A percentile compares a stretch with the other conserved stretches of the same genome.
Conservation (phyloP, 345 rosid genomes). For the Durio zibethinus region DNA sequence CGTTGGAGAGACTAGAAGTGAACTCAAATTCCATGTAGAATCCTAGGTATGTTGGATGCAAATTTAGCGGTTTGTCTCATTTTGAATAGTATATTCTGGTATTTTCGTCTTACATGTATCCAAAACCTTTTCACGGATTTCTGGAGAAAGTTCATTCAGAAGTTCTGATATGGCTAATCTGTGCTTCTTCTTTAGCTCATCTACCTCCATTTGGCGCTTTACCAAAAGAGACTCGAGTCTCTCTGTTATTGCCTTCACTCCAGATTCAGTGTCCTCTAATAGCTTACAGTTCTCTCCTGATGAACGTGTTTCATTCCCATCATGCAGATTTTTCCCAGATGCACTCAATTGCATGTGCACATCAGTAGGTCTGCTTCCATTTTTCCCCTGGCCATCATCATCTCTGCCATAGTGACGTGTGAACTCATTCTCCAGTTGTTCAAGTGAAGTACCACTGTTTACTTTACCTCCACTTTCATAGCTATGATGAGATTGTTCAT, state of each 20-base stretch:
- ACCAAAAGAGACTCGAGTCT: slow-evolving; percentile 57
- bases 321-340: slow-evolving; percentile 6
- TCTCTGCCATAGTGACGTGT: slow-evolving; percentile 1
- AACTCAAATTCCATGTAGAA: neutral
- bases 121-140: slow-evolving; percentile 47
- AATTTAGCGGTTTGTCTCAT: neutral
- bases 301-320: neutral
- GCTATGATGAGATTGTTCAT: slow-evolving; percentile 18
- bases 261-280: slow-evolving; percentile 20
- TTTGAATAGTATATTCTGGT: slow-evolving; percentile 16
- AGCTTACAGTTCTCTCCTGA: slow-evolving; percentile 1
- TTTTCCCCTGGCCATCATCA: slow-evolving; percentile 14
- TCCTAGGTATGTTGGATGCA: neutral
- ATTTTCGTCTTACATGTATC: slow-evolving; percentile 37
- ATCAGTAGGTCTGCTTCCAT: slow-evolving; percentile 1
- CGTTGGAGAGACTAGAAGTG: neutral
- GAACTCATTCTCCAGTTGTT: slow-evolving; percentile 13
- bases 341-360: slow-evolving; percentile 4
- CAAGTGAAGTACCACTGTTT: slow-evolving; percentile 16
- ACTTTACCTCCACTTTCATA: slow-evolving; percentile 19
- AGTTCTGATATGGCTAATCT: slow-evolving; percentile 46
- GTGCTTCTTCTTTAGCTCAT: slow-evolving; percentile 62
- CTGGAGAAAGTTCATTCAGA: slow-evolving; percentile 55
- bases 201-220: slow-evolving; percentile 66
- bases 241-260: slow-evolving; percentile 34